Evolutionary conservation across 2,329 filamentous ascomycete species (phyloP).

Genomic region (Exophiala calicioides): DNA sequence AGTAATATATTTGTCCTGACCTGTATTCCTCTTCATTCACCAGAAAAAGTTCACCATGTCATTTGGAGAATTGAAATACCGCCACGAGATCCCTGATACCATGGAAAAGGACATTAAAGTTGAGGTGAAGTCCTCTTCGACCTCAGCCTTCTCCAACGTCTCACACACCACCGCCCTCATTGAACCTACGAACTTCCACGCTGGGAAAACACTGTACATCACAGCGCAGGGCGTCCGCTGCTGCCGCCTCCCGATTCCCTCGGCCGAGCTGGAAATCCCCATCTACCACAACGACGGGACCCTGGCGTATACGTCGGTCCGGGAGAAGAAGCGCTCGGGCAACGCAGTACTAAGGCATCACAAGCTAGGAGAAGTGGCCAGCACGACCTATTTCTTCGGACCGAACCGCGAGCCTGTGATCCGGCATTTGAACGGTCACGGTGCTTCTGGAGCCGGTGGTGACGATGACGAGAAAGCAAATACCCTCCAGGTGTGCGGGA

Average conservation of each 20-base stretch:
- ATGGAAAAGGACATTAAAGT: conserved; percentile 2
- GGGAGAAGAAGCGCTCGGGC: conserved; percentile 51
- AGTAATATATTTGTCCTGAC: too few relatives aligned
- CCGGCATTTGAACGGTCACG: conserved; percentile 30
- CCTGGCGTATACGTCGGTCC: conserved; percentile 55
- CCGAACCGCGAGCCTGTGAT: conserved; percentile 56
- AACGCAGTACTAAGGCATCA: conserved; percentile 50
- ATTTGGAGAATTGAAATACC: background rate
- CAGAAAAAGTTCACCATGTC: conserved; percentile 4
- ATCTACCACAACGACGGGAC: conserved; percentile 40
- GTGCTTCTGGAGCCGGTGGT: conserved; percentile 33
- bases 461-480: conserved; percentile 24
- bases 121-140: conserved; percentile 3
- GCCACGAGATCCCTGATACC: background rate
- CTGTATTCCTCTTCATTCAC: background rate
- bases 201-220: conserved; percentile 28
- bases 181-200: conserved; percentile 5
- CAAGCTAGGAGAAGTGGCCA: conserved; percentile 41
- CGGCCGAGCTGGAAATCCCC: conserved; percentile 40
- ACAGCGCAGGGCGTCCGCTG: conserved; percentile 35
- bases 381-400: conserved; percentile 61
- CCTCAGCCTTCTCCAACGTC: conserved; percentile 4
- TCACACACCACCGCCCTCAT: conserved; percentile 7
- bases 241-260: conserved; percentile 39
- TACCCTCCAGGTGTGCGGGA: conserved; percentile 39